These are phyloP conservation scores for Aspergillus bridgeri DNA, from an alignment of 495 filamentous ascomycete genomes.

Conservation along the genomic window DNA sequence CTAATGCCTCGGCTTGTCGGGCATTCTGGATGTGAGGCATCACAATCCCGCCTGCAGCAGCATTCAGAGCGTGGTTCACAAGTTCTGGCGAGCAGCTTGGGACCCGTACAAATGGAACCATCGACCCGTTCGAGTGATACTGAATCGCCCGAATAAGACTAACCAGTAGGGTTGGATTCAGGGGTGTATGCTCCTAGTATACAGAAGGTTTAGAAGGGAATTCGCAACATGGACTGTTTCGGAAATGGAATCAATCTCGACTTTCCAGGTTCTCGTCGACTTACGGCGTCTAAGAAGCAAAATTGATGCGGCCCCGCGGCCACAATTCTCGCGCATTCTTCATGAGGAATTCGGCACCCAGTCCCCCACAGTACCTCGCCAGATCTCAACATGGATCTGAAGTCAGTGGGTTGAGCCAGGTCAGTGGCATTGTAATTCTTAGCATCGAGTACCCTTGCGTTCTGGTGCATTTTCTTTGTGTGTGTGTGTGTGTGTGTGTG, in stretches of 20 bases:
- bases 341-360: not conserved
- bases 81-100: not conserved
- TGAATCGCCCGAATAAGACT: not conserved
- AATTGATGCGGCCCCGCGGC: slow-evolving; percentile 2
- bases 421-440: not conserved
- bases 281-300: slow-evolving; percentile 1
- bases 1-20: not conserved
- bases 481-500: no score
- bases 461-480: no score
- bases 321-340: slow-evolving; percentile 1
- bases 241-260: no score
- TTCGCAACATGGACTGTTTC: no score
- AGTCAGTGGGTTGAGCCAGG: slow-evolving; percentile 4
- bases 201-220: no score
- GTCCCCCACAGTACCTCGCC: slow-evolving; percentile 3
- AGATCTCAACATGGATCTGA: not conserved
- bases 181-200: slow-evolving; percentile 3
- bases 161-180: not conserved
- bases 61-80: not conserved
- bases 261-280: no score
- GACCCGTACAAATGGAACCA: not conserved
- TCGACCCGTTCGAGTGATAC: not conserved
- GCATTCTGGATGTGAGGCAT: slow-evolving; percentile 5
- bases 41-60: slow-evolving; percentile 1
- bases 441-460: slow-evolving; percentile 1